A percentile compares a stretch with the other conserved stretches of the same genome.
These are phyloP conservation scores for Fusarium chaquense DNA, from an alignment of 2,329 filamentous ascomycete genomes.

Conservation along the genomic window DNA sequence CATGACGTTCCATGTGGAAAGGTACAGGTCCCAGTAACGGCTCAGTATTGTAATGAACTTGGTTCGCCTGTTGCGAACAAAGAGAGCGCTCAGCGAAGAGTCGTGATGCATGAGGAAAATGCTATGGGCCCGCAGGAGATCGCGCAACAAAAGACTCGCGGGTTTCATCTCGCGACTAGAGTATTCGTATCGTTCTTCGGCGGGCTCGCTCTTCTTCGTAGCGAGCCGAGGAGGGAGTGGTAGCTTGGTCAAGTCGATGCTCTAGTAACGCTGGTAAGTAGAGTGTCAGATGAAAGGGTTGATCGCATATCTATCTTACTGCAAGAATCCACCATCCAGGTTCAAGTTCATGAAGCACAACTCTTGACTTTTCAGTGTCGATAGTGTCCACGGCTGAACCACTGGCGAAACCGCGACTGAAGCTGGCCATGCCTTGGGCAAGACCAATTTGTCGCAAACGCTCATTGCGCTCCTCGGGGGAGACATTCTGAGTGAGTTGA, in stretches of 20 bases:
- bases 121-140: conserved; percentile 84
- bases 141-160: conserved; percentile 78
- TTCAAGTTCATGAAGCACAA: conserved; percentile 89
- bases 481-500: conserved; percentile 58
- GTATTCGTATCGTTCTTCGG: conserved; percentile 73
- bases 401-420: conserved; percentile 87
- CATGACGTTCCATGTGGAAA: conserved; percentile 86
- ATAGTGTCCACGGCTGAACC: conserved; percentile 83
- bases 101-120: conserved; percentile 91
- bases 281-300: too few species aligned
- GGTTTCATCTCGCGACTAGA: conserved; percentile 92
- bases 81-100: conserved; percentile 77
- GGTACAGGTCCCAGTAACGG: conserved; percentile 81
- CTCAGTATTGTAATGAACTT: conserved; percentile 80
- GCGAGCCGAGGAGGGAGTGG: conserved; percentile 69
- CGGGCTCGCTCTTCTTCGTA: conserved; percentile 56
- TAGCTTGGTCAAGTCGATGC: conserved; percentile 80
- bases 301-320: conserved; percentile 65
- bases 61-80: conserved; percentile 69
- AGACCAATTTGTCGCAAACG: conserved; percentile 92
- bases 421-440: conserved; percentile 95
- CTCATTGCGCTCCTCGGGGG: conserved; percentile 81
- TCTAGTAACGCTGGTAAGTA: conserved; percentile 45
- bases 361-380: conserved; percentile 89
- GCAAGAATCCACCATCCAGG: conserved; percentile 95